These are phyloP conservation scores for Backusella westeae DNA, from an alignment of 192 early-diverging fungal genomes.

Conservation along the genomic window DNA sequence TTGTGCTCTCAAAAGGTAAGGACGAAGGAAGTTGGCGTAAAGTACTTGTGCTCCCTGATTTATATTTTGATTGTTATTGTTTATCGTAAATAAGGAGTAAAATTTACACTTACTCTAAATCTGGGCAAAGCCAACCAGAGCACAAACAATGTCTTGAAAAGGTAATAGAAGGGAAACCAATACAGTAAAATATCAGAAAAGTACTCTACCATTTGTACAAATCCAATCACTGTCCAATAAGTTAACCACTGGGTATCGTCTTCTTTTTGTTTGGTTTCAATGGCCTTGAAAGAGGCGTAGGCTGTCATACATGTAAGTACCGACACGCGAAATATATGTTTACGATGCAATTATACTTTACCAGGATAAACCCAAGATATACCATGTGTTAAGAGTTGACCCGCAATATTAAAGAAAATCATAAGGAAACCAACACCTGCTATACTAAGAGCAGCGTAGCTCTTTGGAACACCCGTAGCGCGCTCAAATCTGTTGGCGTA, in stretches of 20 bases:
- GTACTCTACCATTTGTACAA: slow-evolving; percentile 87
- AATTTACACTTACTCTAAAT: slow-evolving; percentile 45
- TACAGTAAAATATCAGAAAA: slow-evolving; percentile 86
- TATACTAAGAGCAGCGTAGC: slow-evolving; percentile 69
- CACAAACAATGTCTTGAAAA: slow-evolving; percentile 86
- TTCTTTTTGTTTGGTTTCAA: slow-evolving; percentile 74
- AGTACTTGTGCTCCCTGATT: slow-evolving; percentile 75
- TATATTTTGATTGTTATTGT: background rate
- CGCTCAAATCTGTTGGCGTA: slow-evolving; percentile 66
- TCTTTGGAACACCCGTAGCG: slow-evolving; percentile 81
- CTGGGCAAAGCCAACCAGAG: slow-evolving; percentile 81
- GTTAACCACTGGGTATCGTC: slow-evolving; percentile 91
- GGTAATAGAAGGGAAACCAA: slow-evolving; percentile 96
- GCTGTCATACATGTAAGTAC: slow-evolving; percentile 37
- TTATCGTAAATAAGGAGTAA: background rate
- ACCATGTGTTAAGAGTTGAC: slow-evolving; percentile 69
- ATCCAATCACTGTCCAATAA: slow-evolving; percentile 94
- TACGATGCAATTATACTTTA: background rate
- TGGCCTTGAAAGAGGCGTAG: slow-evolving; percentile 91
- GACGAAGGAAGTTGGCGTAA: slow-evolving; percentile 73
- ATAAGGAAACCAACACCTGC: slow-evolving; percentile 63
- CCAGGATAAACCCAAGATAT: slow-evolving; percentile 30
- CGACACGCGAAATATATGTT: background rate
- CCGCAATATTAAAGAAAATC: slow-evolving; percentile 89
- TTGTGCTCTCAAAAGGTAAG: slow-evolving; percentile 61